Base-by-base conservation (phyloP, 345 rosid species). In the Abelmoschus esculentus region DNA sequence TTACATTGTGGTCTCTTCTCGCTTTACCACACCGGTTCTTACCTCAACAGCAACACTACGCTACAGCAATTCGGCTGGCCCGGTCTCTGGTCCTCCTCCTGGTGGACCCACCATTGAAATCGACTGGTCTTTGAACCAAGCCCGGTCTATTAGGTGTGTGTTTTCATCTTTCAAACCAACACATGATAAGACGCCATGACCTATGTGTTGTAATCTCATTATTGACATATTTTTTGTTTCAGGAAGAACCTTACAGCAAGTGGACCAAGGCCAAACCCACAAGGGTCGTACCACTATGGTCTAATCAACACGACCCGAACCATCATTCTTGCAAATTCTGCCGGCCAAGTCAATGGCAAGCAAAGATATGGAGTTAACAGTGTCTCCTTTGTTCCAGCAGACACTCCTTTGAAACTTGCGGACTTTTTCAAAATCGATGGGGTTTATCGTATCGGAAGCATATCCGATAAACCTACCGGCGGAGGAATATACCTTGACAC, bases 261-360 rank as follows among this genome's bases (percentile, higher is more conserved):
- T 49, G 99, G 99, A 71, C 99, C 99, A 61, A 90, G 99, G 77
- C 99, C 99, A 2, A 95, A 95, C 72, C 99, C 99, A 9, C 99
- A 95, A 73, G 99, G 99, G 18, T 91, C 99, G 1, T 95, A 95
- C 86, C 99, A 95, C 75, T 95, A 95, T 52, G 99, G 99, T 36
- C 83, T 90, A 80, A 90, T 95, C 67, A 87, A 84, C 83, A 82
- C 88, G 0, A 74, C 89, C 26, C 85, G 81, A 72, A 91, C 99
- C 1, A 85, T 95, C 80, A 80, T 76, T 53, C 73, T 95, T 31
- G 84, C 88, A 26, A 88, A 74, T 78, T 85, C 91, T 54, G 98
- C 97, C 4, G 99, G 93, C 19, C 96, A 88, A 64, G 86, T 95
- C 2, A 80, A 87, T 29, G 85, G 88, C 66, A 95, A 95, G 85